Percentiles rank a stretch among this genome's conserved stretches.
Evolutionary conservation across 768 basidiomycete genomes (phyloP).

Genomic region (Amanita subjunquillea): DNA sequence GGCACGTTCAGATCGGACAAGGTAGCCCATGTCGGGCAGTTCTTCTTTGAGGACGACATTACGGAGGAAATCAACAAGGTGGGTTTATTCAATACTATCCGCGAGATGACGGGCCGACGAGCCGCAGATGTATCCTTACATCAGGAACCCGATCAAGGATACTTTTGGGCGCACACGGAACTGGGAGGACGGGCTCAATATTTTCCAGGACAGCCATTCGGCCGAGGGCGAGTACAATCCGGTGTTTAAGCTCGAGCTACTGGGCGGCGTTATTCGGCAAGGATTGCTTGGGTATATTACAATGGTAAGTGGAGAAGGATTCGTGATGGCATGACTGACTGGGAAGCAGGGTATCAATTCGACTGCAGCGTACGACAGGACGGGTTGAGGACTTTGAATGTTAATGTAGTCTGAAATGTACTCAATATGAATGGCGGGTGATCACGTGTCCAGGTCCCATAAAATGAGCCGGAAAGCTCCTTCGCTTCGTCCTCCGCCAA

Average conservation of each 20-base stretch:
- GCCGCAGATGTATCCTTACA: conserved; percentile 39
- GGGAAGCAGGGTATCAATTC: conserved; percentile 27
- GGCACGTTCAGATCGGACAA: conserved; percentile 34
- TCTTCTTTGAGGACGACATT: conserved; percentile 47
- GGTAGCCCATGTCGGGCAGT: conserved; percentile 40
- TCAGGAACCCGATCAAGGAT: conserved; percentile 36
- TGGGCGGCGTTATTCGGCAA: conserved; percentile 40
- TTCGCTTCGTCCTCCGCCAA: conserved; percentile 19
- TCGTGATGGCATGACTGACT: background rate
- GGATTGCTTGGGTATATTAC: conserved; percentile 46
- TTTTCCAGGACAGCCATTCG: conserved; percentile 40
- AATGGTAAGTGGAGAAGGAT: conserved; percentile 26
- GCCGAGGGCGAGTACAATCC: conserved; percentile 42
- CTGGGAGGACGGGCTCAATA: conserved; percentile 41
- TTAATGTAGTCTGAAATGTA: background rate
- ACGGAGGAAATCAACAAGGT: conserved; percentile 39
- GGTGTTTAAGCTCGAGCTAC: conserved; percentile 37
- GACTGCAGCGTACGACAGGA: conserved; percentile 27
- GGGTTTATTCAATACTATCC: background rate
- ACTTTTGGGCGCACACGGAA: conserved; percentile 41
- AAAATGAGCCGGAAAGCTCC: conserved; percentile 27
- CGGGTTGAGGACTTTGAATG: conserved; percentile 2
- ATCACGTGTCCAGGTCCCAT: conserved; percentile 30
- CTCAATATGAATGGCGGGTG: conserved; percentile 20
- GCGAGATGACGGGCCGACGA: background rate